Base-by-base conservation (phyloP, 495 filamentous ascomycete genomes). In the Penicillium pancosmium region DNA sequence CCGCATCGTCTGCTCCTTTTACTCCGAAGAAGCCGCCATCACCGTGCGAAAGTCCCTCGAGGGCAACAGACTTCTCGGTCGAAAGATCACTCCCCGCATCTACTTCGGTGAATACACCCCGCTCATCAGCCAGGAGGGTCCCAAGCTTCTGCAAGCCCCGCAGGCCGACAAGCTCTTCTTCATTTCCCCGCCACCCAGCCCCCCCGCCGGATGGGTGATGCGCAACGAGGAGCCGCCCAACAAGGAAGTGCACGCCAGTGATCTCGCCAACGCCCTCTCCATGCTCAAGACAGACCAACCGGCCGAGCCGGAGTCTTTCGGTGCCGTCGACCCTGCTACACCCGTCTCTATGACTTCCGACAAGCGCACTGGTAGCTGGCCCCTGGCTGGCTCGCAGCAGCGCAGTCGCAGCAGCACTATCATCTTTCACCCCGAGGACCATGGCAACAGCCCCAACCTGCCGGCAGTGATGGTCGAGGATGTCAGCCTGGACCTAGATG, bases 381-480 rank as follows among this genome's bases (percentile, higher is more conserved):
- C 77, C 11, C 47, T 65, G 23, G 55, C 65, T 0, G 57, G 60
- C 16, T 64, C 69, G 48, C 75, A 66, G 53, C 69, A 78, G 59
- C 76, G 83, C 44, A 83, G 86, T 60, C 75, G 82, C 56, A 89
- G 84, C 65, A 84, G 80, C 58, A 91, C 86, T 1, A 78, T 90
- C 46, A 88, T 94, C 62, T 94, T 88, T 75, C 77, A 91, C 57
- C 91, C 91, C 1, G 76, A 84, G 18, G 86, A 90, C 47, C 87
- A 93, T 68, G 89, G 91, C 4, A 77, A 83, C 53, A 90, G 85
- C 68, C 90, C 91, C 11, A 81, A 86, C 66, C 71, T 98, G 59
- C 94, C 94, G 0, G 91, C 89, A 11, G 96, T 98, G 25, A 86
- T 90, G 61, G 92, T 98, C 6, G 91, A 95, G 67, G 95, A 98